A percentile compares a stretch with the other conserved stretches of the same genome.
Conservation (phyloP, 1,284 basidiomycete species). For the Hemileia vastatrix region DNA sequence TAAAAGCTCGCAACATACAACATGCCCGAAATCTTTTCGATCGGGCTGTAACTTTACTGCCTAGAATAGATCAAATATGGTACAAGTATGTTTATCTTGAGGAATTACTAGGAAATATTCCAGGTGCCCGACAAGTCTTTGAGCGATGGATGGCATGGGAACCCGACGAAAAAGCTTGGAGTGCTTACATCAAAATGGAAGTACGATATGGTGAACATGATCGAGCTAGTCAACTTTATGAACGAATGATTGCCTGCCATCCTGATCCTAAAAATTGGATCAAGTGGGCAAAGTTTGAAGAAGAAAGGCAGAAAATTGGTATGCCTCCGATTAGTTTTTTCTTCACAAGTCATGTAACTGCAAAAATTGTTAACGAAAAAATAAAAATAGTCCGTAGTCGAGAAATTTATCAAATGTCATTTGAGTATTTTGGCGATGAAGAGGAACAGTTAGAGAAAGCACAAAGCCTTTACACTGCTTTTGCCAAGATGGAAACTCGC, state of each 20-base stretch:
- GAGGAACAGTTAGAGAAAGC: constrained; percentile 95
- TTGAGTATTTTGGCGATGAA: constrained; percentile 95
- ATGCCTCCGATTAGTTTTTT: constrained; percentile 3
- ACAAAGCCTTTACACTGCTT: constrained; percentile 87
- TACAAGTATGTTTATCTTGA: constrained; percentile 93
- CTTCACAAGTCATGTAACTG: neutral
- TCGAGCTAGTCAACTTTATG: constrained; percentile 82
- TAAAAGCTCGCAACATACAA: constrained; percentile 92
- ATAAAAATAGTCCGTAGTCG: constrained; percentile 82
- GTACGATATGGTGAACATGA: constrained; percentile 84
- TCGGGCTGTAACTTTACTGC: constrained; percentile 86
- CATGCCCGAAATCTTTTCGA: constrained; percentile 95
- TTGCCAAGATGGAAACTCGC: constrained; percentile 95
- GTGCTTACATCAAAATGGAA: constrained; percentile 95
- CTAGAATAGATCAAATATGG: constrained; percentile 63
- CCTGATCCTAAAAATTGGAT: constrained; percentile 95
- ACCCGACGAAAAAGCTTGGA: constrained; percentile 98
- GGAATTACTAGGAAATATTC: constrained; percentile 88
- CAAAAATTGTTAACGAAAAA: no score
- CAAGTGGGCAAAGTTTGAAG: constrained; percentile 92
- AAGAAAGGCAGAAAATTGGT: constrained; percentile 64
- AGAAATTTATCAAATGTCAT: constrained; percentile 90
- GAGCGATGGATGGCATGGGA: constrained; percentile 99
- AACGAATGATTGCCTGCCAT: constrained; percentile 83
- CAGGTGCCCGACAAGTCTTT: constrained; percentile 91